Conservation (phyloP, 2,329 filamentous ascomycete genomes). For the Penicillium paneum region DNA sequence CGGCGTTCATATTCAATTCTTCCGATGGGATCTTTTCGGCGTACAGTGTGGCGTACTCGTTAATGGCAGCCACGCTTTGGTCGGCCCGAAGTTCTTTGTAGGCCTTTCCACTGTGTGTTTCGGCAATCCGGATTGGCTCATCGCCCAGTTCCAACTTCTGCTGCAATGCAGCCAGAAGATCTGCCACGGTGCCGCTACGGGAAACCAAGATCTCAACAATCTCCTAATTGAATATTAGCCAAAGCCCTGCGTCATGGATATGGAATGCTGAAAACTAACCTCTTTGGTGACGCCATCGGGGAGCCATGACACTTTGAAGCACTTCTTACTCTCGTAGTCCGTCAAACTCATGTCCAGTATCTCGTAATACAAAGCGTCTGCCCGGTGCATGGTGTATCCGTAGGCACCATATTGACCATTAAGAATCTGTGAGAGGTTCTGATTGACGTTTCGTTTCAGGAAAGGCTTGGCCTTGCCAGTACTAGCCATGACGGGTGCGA, state of each 20-base stretch:
- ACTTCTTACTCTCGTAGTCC: slow-evolving; percentile 90
- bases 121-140: slow-evolving; percentile 74
- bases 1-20: slow-evolving; percentile 59
- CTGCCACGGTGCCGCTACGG: slow-evolving; percentile 76
- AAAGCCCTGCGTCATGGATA: neutral
- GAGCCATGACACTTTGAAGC: slow-evolving; percentile 76
- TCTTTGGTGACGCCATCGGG: slow-evolving; percentile 90
- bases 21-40: slow-evolving; percentile 77
- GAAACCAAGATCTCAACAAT: slow-evolving; percentile 77
- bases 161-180: slow-evolving; percentile 71
- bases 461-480: slow-evolving; percentile 73
- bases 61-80: slow-evolving; percentile 73
- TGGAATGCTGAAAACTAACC: slow-evolving; percentile 47
- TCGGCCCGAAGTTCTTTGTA: slow-evolving; percentile 71
- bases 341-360: slow-evolving; percentile 90
- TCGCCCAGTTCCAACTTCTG: slow-evolving; percentile 78
- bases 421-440: slow-evolving; percentile 76
- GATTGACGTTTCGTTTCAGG: slow-evolving; percentile 69
- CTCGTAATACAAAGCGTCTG: slow-evolving; percentile 85
- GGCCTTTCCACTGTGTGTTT: slow-evolving; percentile 77
- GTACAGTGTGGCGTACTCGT: slow-evolving; percentile 78
- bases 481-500: slow-evolving; percentile 77
- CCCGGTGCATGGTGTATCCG: slow-evolving; percentile 63
- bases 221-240: slow-evolving; percentile 54
- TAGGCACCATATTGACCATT: slow-evolving; percentile 70